Percentiles rank a stretch among this genome's conserved stretches.
Evolutionary conservation across 805 yeast genomes (phyloP).

Genomic region (Pichia membranifaciens): DNA sequence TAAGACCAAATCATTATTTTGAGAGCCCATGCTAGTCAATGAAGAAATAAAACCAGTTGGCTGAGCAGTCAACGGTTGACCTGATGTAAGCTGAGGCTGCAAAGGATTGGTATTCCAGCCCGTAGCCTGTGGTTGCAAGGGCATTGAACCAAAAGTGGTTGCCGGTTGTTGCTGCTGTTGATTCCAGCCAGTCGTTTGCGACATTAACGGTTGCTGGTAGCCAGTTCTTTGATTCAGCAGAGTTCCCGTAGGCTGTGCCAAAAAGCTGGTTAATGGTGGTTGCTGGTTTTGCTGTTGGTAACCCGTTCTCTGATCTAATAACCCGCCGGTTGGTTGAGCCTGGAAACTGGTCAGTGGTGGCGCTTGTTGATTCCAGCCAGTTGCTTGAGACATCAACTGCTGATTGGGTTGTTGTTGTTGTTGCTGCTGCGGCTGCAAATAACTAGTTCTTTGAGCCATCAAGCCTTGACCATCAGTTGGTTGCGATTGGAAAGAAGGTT

Average conservation of each 20-base stretch:
- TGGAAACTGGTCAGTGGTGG: constrained; percentile 26
- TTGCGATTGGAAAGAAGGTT: constrained; percentile 24
- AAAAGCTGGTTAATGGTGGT: constrained; percentile 16
- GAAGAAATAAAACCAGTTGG: constrained; percentile 43
- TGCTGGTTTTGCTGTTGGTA: constrained; percentile 36
- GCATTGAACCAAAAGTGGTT: constrained; percentile 32
- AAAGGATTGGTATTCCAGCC: constrained; percentile 29
- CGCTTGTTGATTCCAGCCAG: constrained; percentile 31
- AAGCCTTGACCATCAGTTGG: constrained; percentile 8
- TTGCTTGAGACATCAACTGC: constrained; percentile 30
- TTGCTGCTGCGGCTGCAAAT: constrained; percentile 12
- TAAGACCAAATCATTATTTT: constrained; percentile 53
- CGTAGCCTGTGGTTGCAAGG: constrained; percentile 35
- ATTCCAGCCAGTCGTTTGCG: constrained; percentile 38
- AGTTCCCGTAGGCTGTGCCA: constrained; percentile 28
- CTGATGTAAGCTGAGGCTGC: constrained; percentile 14
- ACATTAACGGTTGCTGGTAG: constrained; percentile 24
- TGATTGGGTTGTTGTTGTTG: constrained; percentile 7
- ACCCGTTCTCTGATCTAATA: constrained; percentile 13
- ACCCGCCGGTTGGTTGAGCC: constrained; percentile 17
- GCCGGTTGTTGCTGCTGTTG: constrained; percentile 29
- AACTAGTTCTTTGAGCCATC: constrained; percentile 6
- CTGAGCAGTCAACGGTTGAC: constrained; percentile 33
- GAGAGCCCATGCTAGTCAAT: constrained; percentile 13
- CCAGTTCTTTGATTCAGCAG: constrained; percentile 42